phyloP scores from a whole-genome alignment of 306 rosid species.

The Vicia sativa region DNA sequence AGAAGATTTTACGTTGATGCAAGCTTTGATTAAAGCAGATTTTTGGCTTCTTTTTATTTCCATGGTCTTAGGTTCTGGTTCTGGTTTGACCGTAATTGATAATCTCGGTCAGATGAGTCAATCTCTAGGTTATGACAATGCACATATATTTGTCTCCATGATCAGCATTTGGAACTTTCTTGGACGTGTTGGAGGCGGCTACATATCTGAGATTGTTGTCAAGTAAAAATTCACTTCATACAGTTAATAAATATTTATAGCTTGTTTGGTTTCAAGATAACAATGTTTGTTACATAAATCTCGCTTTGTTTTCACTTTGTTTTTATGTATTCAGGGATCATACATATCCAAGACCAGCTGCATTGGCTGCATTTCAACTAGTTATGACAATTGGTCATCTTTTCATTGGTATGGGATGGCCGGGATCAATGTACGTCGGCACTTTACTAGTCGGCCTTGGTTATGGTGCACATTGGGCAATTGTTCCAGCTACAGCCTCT shows the following conservation, averaged over 20 bases:
- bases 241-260: not conserved
- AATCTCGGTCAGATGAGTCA: constrained; percentile 89
- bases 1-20: constrained; percentile 83
- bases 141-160: constrained; percentile 82
- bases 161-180: constrained; percentile 98
- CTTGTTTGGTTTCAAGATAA: not conserved
- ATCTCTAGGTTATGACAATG: constrained; percentile 66
- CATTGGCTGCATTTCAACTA: constrained; percentile 79
- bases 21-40: constrained; percentile 92
- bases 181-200: constrained; percentile 94
- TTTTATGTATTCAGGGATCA: too few relatives aligned
- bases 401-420: constrained; percentile 81
- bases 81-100: constrained; percentile 89
- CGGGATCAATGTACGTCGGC: constrained; percentile 80
- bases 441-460: constrained; percentile 84
- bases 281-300: not conserved
- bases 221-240: constrained; percentile 52
- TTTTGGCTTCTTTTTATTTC: constrained; percentile 90
- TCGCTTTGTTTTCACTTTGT: not conserved
- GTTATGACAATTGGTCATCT: constrained; percentile 80
- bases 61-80: constrained; percentile 85
- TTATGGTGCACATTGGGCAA: constrained; percentile 95
- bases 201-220: constrained; percentile 81
- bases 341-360: constrained; percentile 77
- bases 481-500: constrained; percentile 94